These are phyloP conservation scores for Aspergillus tanneri DNA, from an alignment of 2,329 filamentous ascomycete species.

Conservation along the genomic window DNA sequence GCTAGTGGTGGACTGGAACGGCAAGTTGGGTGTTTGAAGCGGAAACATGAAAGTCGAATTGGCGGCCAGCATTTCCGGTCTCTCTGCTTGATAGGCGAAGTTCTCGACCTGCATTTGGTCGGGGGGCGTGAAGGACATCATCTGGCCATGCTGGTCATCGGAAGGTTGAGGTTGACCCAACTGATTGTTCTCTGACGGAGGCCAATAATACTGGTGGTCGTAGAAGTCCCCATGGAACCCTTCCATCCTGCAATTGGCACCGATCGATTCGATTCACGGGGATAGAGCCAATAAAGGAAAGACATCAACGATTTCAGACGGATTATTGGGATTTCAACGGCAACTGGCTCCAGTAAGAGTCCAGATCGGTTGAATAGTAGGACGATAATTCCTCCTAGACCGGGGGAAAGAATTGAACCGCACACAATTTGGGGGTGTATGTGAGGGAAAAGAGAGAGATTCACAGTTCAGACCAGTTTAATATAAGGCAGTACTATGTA, in stretches of 20 bases:
- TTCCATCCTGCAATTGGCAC: slow-evolving; percentile 15
- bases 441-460: too few relatives aligned
- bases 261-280: slow-evolving; percentile 20
- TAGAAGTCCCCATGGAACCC: slow-evolving; percentile 18
- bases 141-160: slow-evolving; percentile 13
- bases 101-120: slow-evolving; percentile 13
- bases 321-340: background rate
- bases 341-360: background rate
- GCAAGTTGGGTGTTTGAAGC: slow-evolving; percentile 18
- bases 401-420: too few relatives aligned
- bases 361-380: background rate
- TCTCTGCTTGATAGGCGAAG: slow-evolving; percentile 16
- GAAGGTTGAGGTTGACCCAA: slow-evolving; percentile 1
- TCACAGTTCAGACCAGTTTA: too few relatives aligned
- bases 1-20: slow-evolving; percentile 1
- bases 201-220: slow-evolving; percentile 15
- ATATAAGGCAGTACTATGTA: too few relatives aligned
- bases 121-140: slow-evolving; percentile 13
- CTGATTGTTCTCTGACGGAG: slow-evolving; percentile 10
- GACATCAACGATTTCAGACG: slow-evolving; percentile 15
- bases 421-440: too few relatives aligned
- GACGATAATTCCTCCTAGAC: background rate
- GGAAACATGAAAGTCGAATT: slow-evolving; percentile 17
- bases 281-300: slow-evolving; percentile 15
- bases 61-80: slow-evolving; percentile 10